phyloP scores from a whole-genome alignment of 345 rosid species.

The Lepidium aucheri region DNA sequence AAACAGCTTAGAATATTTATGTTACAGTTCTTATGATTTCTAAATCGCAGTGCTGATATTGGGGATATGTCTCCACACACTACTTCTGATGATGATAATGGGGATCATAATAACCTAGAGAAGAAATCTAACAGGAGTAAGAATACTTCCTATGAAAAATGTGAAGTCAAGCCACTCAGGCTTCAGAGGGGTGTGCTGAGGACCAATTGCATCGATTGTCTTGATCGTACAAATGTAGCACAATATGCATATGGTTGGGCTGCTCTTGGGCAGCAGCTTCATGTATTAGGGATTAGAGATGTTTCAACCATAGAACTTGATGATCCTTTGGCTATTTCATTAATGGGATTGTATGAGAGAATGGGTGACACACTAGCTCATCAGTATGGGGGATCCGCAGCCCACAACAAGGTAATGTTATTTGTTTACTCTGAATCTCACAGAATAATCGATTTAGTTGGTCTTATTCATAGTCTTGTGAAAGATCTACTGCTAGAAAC shows the following conservation, averaged over 20 bases:
- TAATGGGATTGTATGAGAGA: conserved; percentile 76
- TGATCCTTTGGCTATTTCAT: conserved; percentile 57
- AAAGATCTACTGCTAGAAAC: neutral
- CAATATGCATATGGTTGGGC: conserved; percentile 89
- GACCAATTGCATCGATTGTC: conserved; percentile 93
- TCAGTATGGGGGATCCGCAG: conserved; percentile 90
- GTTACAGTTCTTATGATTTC: neutral
- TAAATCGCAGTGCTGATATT: conserved; percentile 20
- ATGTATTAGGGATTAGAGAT: conserved; percentile 50
- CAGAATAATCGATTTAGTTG: neutral
- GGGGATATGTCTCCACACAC: conserved; percentile 25
- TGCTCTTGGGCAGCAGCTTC: conserved; percentile 84
- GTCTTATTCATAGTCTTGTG: neutral
- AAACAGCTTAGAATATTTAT: neutral
- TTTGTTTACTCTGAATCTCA: neutral
- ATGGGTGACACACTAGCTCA: conserved; percentile 91
- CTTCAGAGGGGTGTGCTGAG: conserved; percentile 80
- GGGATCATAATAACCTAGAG: conserved; percentile 34
- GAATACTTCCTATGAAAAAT: conserved; percentile 35
- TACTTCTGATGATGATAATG: conserved; percentile 31
- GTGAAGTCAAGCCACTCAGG: conserved; percentile 37
- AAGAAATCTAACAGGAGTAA: conserved; percentile 32
- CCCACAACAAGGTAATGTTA: conserved; percentile 67
- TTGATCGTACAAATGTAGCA: conserved; percentile 95
- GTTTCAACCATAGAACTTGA: conserved; percentile 56